These are phyloP conservation scores for Flagelloscypha sp. DNA, from an alignment of 768 basidiomycete genomes.

Conservation along the genomic window DNA sequence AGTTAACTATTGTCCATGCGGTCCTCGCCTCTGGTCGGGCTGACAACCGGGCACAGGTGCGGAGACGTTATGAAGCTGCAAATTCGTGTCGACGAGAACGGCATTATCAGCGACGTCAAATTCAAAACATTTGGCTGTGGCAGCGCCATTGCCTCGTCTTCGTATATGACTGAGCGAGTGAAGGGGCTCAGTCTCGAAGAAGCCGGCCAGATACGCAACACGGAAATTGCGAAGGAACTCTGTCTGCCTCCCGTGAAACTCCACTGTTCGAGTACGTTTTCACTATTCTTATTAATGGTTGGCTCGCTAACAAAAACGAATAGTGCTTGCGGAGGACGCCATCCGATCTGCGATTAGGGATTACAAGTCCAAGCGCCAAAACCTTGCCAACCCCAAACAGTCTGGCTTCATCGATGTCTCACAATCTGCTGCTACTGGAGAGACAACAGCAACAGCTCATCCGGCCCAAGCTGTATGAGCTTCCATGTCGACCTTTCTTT, in stretches of 20 bases:
- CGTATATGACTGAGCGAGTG: constrained; percentile 98
- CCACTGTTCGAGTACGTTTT: constrained; percentile 77
- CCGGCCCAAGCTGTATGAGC: constrained; percentile 27
- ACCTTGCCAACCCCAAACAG: constrained; percentile 40
- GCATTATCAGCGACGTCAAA: constrained; percentile 96
- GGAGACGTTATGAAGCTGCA: constrained; percentile 99
- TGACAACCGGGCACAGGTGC: constrained; percentile 44
- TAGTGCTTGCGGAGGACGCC: constrained; percentile 96
- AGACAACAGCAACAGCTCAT: constrained; percentile 45
- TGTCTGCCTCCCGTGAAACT: constrained; percentile 94
- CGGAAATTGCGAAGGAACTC: constrained; percentile 97
- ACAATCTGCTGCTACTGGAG: constrained; percentile 44
- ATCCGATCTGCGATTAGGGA: constrained; percentile 97
- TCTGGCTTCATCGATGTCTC: constrained; percentile 65
- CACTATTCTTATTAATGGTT: no score
- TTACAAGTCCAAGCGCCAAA: constrained; percentile 78
- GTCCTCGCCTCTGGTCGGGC: constrained; percentile 7
- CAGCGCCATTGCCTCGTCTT: constrained; percentile 94
- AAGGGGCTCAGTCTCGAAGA: constrained; percentile 91
- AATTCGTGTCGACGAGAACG: constrained; percentile 91
- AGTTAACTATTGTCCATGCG: constrained; percentile 24
- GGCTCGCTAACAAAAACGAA: no score
- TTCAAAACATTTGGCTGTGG: constrained; percentile 99
- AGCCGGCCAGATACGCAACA: constrained; percentile 96
- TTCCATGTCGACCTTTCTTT: constrained; percentile 3